Base-by-base conservation (phyloP, 148 eudicot species). In the Silene conica region DNA sequence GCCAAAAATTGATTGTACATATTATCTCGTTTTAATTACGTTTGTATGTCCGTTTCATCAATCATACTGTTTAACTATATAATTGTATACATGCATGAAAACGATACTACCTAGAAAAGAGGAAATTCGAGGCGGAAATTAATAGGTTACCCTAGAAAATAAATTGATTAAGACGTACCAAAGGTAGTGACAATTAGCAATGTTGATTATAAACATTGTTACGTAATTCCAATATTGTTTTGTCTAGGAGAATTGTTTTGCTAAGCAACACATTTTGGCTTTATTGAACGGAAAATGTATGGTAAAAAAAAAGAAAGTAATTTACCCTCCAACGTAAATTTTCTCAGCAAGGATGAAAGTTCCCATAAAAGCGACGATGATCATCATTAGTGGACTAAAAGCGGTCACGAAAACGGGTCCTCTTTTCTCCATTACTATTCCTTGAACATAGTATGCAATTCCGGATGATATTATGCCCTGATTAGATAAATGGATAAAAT, bases 331-430 rank as follows among this genome's bases (percentile, higher is more conserved):
- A 56, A 89, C 72, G 62, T 83, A 96, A 31, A 92, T 90, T 55
- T 96, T 96, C 67, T 96, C 99, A 19, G 96, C 90, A 56, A 96
- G 87, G 79, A 96, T 92, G 79, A 92, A 96, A 75, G 96, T 89
- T 3, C 96, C 97, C 99, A 96, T 92, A 75, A 96, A 84, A 11
- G 99, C 99, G 14, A 92, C 99, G 70, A 96, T 89, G 54, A 96
- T 88, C 99, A 96, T 96, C 97, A 96, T 96, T 80, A 96, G 77
- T 11, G 99, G 99, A 41, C 96, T 96, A 65, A 96, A 96, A 56
- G 97, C 97, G 2, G 97, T 96, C 5, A 85, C 96, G 65, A 92
- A 96, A 21, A 96, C 97, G 0, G 99, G 99, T 13, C 99, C 99
- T 85, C 89, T 89, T 80, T 87, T 89, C 76, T 90, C 71, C 97